phyloP scores from a whole-genome alignment of 2,329 filamentous ascomycete genomes.

The Aciculosporium take region DNA sequence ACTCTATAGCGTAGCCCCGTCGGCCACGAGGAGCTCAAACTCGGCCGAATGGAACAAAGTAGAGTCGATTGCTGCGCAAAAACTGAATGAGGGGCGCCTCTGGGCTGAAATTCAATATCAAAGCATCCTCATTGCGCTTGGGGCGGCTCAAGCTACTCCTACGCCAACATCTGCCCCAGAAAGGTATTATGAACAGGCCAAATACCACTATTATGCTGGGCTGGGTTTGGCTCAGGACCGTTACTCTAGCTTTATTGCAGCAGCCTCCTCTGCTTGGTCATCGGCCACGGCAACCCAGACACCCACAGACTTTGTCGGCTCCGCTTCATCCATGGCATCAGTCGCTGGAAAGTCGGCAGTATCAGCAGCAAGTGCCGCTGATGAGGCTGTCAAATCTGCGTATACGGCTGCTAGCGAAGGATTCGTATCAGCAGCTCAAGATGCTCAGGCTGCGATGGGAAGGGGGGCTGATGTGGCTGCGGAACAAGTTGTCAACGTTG shows the following conservation, averaged over 20 bases:
- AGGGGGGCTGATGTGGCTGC: conserved; percentile 32
- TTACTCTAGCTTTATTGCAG: conserved; percentile 60
- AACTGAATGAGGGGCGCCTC: conserved; percentile 54
- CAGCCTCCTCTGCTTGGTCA: conserved; percentile 56
- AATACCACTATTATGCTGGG: conserved; percentile 60
- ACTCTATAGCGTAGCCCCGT: conserved; percentile 34
- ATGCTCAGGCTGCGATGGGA: conserved; percentile 23
- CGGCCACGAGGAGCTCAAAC: conserved; percentile 26
- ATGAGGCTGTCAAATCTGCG: conserved; percentile 37
- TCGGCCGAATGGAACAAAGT: conserved; percentile 33
- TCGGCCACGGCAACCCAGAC: conserved; percentile 41
- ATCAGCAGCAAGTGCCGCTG: conserved; percentile 30
- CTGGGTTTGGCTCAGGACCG: conserved; percentile 65
- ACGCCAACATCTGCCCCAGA: conserved; percentile 33
- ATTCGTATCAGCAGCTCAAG: conserved; percentile 24
- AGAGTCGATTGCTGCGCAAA: conserved; percentile 54
- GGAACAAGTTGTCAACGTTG: conserved; percentile 22
- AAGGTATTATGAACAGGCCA: conserved; percentile 47
- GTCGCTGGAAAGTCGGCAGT: conserved; percentile 32
- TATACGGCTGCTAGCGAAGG: conserved; percentile 31
- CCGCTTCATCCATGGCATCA: conserved; percentile 35
- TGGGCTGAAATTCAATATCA: conserved; percentile 59
- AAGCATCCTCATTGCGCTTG: conserved; percentile 50
- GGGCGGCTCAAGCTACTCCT: conserved; percentile 43
- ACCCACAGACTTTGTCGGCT: conserved; percentile 35